Conservation (phyloP, 768 basidiomycete genomes). For the Cyclocybe aegerita region DNA sequence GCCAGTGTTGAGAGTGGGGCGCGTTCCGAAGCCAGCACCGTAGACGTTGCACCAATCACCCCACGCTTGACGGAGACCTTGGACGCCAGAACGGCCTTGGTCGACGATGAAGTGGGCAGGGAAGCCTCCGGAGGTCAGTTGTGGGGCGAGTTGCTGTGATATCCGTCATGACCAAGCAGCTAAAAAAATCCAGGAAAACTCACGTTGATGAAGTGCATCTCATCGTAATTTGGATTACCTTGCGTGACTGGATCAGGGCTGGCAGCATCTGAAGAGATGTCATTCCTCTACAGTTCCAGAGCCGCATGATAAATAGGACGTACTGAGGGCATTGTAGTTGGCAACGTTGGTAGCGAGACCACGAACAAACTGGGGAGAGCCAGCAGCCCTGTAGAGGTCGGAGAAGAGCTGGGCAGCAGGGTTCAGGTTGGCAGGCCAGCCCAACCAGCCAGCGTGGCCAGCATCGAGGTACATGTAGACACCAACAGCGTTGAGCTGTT, state of each 20-base stretch:
- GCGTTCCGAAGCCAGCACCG: conserved; percentile 61
- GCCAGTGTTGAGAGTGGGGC: conserved; percentile 56
- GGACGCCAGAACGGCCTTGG: conserved; percentile 62
- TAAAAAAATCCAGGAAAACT: conserved; percentile 6
- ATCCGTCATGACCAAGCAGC: not conserved
- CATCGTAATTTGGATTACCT: conserved; percentile 61
- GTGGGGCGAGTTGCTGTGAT: conserved; percentile 46
- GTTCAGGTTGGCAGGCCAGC: conserved; percentile 62
- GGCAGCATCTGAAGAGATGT: conserved; percentile 37
- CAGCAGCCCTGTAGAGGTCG: conserved; percentile 47
- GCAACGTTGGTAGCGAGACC: conserved; percentile 62
- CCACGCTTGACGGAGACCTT: conserved; percentile 60
- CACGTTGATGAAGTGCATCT: conserved; percentile 57
- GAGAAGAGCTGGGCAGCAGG: conserved; percentile 59
- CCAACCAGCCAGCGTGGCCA: conserved; percentile 66
- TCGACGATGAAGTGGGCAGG: conserved; percentile 66
- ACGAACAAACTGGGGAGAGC: conserved; percentile 55
- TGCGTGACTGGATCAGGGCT: conserved; percentile 62
- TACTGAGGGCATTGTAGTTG: conserved; percentile 44
- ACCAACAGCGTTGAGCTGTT: conserved; percentile 52
- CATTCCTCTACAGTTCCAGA: conserved; percentile 20
- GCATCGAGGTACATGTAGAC: conserved; percentile 66
- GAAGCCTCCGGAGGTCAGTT: conserved; percentile 44
- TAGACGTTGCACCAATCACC: conserved; percentile 73
- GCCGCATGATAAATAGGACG: not conserved